Percentiles rank a stretch among this genome's conserved stretches.
phyloP scores from a whole-genome alignment of 2,329 filamentous ascomycete genomes.

The Proliferodiscus dingleyae region DNA sequence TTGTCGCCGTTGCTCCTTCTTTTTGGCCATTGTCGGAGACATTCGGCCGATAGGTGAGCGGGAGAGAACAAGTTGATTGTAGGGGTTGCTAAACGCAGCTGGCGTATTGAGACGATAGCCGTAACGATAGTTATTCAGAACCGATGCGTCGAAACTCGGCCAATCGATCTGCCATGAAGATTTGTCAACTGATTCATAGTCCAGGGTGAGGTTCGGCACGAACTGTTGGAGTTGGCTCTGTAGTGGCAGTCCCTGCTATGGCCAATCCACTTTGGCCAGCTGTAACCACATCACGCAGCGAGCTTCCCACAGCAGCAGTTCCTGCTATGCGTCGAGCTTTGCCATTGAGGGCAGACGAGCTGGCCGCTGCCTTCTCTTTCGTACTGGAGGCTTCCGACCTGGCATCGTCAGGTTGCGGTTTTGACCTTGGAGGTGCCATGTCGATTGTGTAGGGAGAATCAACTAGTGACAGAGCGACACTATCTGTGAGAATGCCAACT shows the following conservation, averaged over 20 bases:
- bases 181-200: background rate
- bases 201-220: background rate
- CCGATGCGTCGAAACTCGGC: slow-evolving; percentile 60
- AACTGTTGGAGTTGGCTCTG: slow-evolving; percentile 25
- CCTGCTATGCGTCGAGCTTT: slow-evolving; percentile 28
- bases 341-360: slow-evolving; percentile 20
- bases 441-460: background rate
- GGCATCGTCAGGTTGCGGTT: slow-evolving; percentile 31
- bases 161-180: slow-evolving; percentile 49
- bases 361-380: slow-evolving; percentile 29
- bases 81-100: slow-evolving; percentile 61
- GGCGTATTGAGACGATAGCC: slow-evolving; percentile 68
- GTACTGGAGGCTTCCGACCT: slow-evolving; percentile 34
- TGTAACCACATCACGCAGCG: slow-evolving; percentile 27
- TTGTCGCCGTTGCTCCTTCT: slow-evolving; percentile 59
- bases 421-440: slow-evolving; percentile 30
- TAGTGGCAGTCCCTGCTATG: slow-evolving; percentile 10
- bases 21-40: slow-evolving; percentile 71
- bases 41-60: slow-evolving; percentile 62
- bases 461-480: too few species aligned
- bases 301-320: slow-evolving; percentile 22
- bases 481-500: background rate
- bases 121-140: slow-evolving; percentile 71
- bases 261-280: slow-evolving; percentile 14
- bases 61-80: slow-evolving; percentile 57